Evolutionary conservation across 441 rosid genomes (phyloP), one percentile per base, ranked within the genome.

Genomic region (Metrosideros polymorpha): DNA sequence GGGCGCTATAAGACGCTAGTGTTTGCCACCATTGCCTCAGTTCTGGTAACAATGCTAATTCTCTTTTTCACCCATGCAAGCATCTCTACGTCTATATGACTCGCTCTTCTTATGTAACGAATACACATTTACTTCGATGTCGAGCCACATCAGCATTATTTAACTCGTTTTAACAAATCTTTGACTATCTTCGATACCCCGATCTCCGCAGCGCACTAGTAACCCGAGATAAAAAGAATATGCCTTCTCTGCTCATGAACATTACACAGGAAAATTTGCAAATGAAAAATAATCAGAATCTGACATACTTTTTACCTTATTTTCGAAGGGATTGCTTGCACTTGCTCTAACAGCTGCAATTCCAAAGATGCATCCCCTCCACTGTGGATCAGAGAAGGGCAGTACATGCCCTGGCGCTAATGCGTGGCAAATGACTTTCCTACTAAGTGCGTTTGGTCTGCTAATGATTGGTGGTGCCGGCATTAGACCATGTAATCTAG

Each of bases 1-100:
- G 87, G 87, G 32, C 88, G 88, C 54, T 86, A 82, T 39, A 83
- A 86, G 85, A 86, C 88, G 30, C 85, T 86, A 19, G 82, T 79
- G 24, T 86, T 86, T 59, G 85, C 88, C 53, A 57, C 63, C 61
- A 30, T 86, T 5, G 50, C 83, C 82, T 59, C 88, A 5, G 71
- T 86, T 66, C 66, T 86, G 88, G 88, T 71, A 71, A 71, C n/a
- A 25, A 5, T 71, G 9, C 79, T 22, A 39, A 22, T 39, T 71
- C 79, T 71, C 79, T 22, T 71, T 66, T 35, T 35, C 77, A 66
- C 77, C 4, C 45, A 35, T 10, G 49, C 47, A 10, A 71, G n/a
- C 47, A 22, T 71, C 49, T 71, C 47, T 39, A 19, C 15, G 47
- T 66, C 45, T 22, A 19, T 35, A 35, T 19, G 27, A 35, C 27